Evolutionary conservation across 345 rosid genomes (phyloP), one percentile per base, ranked within the genome.

Genomic region (Rhizophora apiculata): DNA sequence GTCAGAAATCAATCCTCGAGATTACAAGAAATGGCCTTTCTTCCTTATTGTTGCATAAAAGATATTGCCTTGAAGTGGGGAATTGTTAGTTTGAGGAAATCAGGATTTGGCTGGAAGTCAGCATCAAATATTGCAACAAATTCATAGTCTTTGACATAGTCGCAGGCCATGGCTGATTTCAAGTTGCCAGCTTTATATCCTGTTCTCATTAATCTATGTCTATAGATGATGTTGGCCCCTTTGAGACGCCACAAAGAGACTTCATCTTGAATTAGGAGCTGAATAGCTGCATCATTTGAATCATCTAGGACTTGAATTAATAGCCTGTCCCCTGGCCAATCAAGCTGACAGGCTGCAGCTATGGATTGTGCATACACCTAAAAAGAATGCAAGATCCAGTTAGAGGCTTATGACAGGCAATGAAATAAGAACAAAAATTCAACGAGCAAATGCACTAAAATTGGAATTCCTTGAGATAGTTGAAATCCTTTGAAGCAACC

Each of bases 181-280:
- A 93, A 83, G 75, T 93, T 93, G 21, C 98, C 98, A 10, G 98
- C 96, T 80, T 93, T 93, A 77, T 93, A 93, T 29, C 98, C 98
- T 18, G 93, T 88, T 73, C 98, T 79, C 67, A 90, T 89, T 74
- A 93, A 75, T 19, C 98, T 67, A 67, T 93, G 96, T 67, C 98
- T 80, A 80, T 93, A 93, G 61, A 93, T 80, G 63, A 93, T 88
- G 78, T 93, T 88, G 0, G 81, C 82, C 5, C 98, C 98, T 80
- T 84, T 88, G 61, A 88, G 84, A 0, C 80, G 84, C 96, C 98
- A 93, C 0, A 46, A 67, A 0, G 85, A 69, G 61, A 88, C 96
- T 82, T 93, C 98, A 24, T 93, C 92, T 67, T 88, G 83, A 37
- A 93, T 93, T 62, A 93, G 67, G 36, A 64, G 77, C 78, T 88